Conservation (phyloP, 352 stramenopile species). For the Phytophthora lateralis region DNA sequence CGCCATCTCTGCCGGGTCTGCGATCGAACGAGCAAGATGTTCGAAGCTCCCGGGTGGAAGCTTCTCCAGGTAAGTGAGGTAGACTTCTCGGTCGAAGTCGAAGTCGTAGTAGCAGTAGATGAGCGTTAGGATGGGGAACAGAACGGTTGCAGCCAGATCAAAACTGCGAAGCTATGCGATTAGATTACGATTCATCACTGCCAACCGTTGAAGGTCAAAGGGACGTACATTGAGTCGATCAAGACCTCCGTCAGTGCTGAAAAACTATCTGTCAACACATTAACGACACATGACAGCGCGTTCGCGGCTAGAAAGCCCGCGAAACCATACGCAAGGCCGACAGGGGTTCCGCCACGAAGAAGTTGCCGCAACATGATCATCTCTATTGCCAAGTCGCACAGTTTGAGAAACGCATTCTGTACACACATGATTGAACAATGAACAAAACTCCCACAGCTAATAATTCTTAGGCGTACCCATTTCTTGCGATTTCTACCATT, state of each 20-base stretch:
- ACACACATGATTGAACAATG: neutral
- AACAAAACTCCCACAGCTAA: too few species aligned
- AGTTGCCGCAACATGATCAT: constrained; percentile 13
- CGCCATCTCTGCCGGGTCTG: constrained; percentile 27
- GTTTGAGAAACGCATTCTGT: constrained; percentile 34
- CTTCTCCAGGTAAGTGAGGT: constrained; percentile 23
- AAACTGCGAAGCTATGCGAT: constrained; percentile 11
- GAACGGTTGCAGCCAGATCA: constrained; percentile 30
- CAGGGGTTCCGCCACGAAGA: too few species aligned
- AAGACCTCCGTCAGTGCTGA: constrained; percentile 33
- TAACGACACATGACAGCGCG: constrained; percentile 20
- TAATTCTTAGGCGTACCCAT: constrained; percentile 15
- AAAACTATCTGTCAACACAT: constrained; percentile 19
- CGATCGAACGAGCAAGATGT: constrained; percentile 21
- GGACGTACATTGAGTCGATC: constrained; percentile 33
- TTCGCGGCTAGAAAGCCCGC: constrained; percentile 24
- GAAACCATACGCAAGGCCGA: constrained; percentile 1
- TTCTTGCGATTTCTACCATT: constrained; percentile 29
- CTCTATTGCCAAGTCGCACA: constrained; percentile 23
- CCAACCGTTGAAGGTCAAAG: neutral
- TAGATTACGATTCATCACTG: neutral
- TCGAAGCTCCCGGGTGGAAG: constrained; percentile 37
- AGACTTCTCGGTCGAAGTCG: constrained; percentile 29
- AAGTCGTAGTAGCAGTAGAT: constrained; percentile 32
- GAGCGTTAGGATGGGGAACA: constrained; percentile 31